Evolutionary conservation across 179 eudicot genomes (phyloP).

Genomic region (Actinidia arguta): DNA sequence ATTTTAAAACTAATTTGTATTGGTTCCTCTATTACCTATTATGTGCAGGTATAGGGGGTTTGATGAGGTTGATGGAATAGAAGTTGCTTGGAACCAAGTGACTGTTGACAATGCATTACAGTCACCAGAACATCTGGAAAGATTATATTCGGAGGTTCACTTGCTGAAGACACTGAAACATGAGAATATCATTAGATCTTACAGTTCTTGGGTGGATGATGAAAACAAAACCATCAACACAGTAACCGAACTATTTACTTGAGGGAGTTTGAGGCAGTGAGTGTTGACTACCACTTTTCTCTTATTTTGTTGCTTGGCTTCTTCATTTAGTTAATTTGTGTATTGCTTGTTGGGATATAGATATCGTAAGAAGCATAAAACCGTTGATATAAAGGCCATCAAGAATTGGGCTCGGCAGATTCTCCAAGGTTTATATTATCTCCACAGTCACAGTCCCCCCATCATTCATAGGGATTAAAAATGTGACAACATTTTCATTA

Average conservation of each 20-base stretch:
- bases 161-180: slow-evolving; percentile 54
- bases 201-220: slow-evolving; percentile 71
- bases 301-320: slow-evolving; percentile 17
- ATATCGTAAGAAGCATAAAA: slow-evolving; percentile 77
- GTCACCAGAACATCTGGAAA: slow-evolving; percentile 56
- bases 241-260: slow-evolving; percentile 73
- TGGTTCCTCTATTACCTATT: slow-evolving; percentile 12
- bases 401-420: slow-evolving; percentile 91
- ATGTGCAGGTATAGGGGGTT: slow-evolving; percentile 76
- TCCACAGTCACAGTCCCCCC: slow-evolving; percentile 74
- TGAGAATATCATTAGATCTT: slow-evolving; percentile 51
- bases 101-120: slow-evolving; percentile 59
- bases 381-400: slow-evolving; percentile 68
- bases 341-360: slow-evolving; percentile 36
- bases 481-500: slow-evolving; percentile 86
- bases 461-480: slow-evolving; percentile 86
- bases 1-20: background rate
- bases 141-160: slow-evolving; percentile 78
- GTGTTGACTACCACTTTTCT: slow-evolving; percentile 23
- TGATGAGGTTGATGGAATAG: slow-evolving; percentile 82
- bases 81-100: slow-evolving; percentile 93
- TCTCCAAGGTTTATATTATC: slow-evolving; percentile 71
- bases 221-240: slow-evolving; percentile 59
- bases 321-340: background rate
- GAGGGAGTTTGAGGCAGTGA: slow-evolving; percentile 73